Evolutionary conservation across 345 rosid genomes (phyloP).

Genomic region (Lepidium didymum): DNA sequence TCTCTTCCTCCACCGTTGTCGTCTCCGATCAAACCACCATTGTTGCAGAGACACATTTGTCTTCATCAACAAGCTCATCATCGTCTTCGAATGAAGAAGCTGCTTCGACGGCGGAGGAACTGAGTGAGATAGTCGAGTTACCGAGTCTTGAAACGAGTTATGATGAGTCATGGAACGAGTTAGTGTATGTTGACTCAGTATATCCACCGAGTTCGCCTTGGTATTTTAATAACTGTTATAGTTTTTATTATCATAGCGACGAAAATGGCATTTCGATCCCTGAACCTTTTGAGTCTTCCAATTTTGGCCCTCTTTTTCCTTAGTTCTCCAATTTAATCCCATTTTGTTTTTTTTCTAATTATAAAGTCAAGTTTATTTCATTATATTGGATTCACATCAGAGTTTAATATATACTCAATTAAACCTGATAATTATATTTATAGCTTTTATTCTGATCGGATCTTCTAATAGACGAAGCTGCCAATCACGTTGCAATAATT

Average conservation of each 20-base stretch:
- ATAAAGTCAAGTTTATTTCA: neutral
- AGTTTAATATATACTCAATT: slow-evolving; percentile 3
- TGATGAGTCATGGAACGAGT: slow-evolving; percentile 46
- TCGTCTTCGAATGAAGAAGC: slow-evolving; percentile 28
- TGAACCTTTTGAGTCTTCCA: slow-evolving; percentile 32
- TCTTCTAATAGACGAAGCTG: neutral
- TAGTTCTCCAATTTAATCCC: neutral
- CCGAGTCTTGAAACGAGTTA: slow-evolving; percentile 59
- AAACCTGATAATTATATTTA: neutral
- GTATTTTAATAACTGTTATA: slow-evolving; percentile 27
- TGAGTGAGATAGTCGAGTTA: slow-evolving; percentile 76
- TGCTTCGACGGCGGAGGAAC: slow-evolving; percentile 52
- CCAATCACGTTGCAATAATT: neutral
- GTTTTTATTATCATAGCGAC: slow-evolving; percentile 30
- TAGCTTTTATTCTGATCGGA: neutral
- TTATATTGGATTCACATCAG: slow-evolving; percentile 4
- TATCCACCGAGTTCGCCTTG: slow-evolving; percentile 37
- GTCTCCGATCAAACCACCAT: neutral
- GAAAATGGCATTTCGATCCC: slow-evolving; percentile 23
- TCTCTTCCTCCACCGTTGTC: slow-evolving; percentile 12
- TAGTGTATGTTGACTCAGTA: slow-evolving; percentile 48
- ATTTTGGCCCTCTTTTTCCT: slow-evolving; percentile 21
- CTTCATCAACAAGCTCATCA: slow-evolving; percentile 7
- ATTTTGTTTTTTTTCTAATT: neutral
- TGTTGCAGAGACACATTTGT: neutral